A percentile compares a stretch with the other conserved stretches of the same genome.
These are phyloP conservation scores for Populus simonii DNA, from an alignment of 345 rosid species.

Conservation along the genomic window DNA sequence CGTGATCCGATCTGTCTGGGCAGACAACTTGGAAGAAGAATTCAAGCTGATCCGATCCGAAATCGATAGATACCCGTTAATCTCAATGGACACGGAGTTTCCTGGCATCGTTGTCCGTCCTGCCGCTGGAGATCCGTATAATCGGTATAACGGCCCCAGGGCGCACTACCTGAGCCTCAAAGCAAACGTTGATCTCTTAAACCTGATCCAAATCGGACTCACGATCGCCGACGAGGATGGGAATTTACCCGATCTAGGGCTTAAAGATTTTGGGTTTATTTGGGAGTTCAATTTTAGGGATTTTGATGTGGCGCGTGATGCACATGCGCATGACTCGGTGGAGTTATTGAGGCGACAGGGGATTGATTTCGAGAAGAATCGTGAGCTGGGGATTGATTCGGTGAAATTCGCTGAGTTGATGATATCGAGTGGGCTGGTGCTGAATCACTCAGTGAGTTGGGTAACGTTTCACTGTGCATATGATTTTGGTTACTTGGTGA, in stretches of 20 bases:
- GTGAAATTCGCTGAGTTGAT: conserved; percentile 63
- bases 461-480: conserved; percentile 93
- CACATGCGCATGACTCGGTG: conserved; percentile 78
- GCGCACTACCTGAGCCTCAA: conserved; percentile 69
- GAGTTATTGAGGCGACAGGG: conserved; percentile 76
- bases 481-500: conserved; percentile 85
- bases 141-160: conserved; percentile 35
- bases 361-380: conserved; percentile 65
- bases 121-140: conserved; percentile 15
- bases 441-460: conserved; percentile 77
- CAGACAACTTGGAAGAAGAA: conserved; percentile 60
- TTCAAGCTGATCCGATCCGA: conserved; percentile 53
- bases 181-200: conserved; percentile 74
- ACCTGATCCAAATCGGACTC: conserved; percentile 81
- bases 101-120: conserved; percentile 62
- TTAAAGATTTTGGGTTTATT: conserved; percentile 31
- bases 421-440: conserved; percentile 82
- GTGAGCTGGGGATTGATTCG: conserved; percentile 54
- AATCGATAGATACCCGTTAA: conserved; percentile 54
- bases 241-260: conserved; percentile 59
- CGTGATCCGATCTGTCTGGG: conserved; percentile 77
- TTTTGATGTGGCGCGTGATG: conserved; percentile 59
- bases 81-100: conserved; percentile 93
- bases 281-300: conserved; percentile 89
- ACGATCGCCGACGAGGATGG: conserved; percentile 56